A percentile compares a stretch with the other conserved stretches of the same genome.
These are phyloP conservation scores for Candida anglica DNA, from an alignment of 805 yeast genomes.

Conservation along the genomic window DNA sequence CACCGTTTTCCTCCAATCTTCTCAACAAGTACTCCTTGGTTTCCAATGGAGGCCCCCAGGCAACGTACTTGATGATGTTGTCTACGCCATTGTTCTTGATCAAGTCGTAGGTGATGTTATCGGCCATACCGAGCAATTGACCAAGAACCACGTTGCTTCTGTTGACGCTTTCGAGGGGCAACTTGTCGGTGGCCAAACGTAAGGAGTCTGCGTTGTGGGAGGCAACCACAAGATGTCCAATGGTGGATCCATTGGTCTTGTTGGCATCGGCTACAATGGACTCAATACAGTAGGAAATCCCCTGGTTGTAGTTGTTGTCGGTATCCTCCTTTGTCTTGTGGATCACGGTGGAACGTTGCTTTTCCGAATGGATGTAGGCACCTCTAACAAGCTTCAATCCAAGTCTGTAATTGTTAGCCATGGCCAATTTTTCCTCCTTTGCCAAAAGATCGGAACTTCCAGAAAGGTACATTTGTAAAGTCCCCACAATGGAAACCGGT, in stretches of 20 bases:
- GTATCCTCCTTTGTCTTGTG: constrained; percentile 75
- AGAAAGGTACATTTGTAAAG: constrained; percentile 86
- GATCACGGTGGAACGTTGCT: constrained; percentile 61
- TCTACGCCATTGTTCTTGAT: constrained; percentile 59
- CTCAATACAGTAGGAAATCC: constrained; percentile 58
- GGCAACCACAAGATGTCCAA: constrained; percentile 84
- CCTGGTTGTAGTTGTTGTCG: constrained; percentile 72
- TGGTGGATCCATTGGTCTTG: constrained; percentile 41
- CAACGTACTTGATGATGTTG: constrained; percentile 88
- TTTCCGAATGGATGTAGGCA: constrained; percentile 90
- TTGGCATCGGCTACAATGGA: constrained; percentile 41
- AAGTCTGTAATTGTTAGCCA: constrained; percentile 56
- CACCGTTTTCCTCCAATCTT: constrained; percentile 94
- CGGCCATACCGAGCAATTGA: constrained; percentile 95
- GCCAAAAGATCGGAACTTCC: constrained; percentile 62
- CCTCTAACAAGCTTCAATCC: constrained; percentile 94
- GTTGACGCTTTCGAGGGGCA: constrained; percentile 19
- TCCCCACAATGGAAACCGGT: constrained; percentile 76
- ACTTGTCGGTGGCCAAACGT: constrained; percentile 58
- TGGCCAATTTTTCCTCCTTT: constrained; percentile 63
- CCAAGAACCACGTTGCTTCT: constrained; percentile 74
- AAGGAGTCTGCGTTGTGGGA: constrained; percentile 85
- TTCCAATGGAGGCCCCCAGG: constrained; percentile 96
- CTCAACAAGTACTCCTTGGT: constrained; percentile 86
- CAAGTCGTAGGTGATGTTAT: constrained; percentile 75